Percentiles rank a stretch among this genome's conserved stretches.
Evolutionary conservation across 176 grass and related monocot species (phyloP).

Genomic region (Hsuehochloa calcarea): DNA sequence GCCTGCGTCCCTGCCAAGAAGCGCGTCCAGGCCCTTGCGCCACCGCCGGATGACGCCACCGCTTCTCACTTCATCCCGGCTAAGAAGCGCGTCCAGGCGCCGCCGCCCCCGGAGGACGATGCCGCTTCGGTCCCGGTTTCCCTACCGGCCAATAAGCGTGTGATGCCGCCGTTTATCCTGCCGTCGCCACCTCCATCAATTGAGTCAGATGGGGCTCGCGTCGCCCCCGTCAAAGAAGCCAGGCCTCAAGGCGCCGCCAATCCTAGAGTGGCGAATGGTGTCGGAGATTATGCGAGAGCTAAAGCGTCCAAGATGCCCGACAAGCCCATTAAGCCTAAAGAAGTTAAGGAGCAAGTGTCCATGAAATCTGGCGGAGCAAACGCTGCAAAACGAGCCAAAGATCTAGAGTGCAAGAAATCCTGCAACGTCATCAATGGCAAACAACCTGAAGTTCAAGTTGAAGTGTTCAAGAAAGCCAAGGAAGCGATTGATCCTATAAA

Average conservation of each 20-base stretch:
- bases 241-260: background rate
- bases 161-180: conserved; percentile 23
- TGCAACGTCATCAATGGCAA: background rate
- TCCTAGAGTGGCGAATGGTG: background rate
- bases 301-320: background rate
- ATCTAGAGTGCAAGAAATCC: background rate
- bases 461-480: background rate
- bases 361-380: conserved; percentile 18
- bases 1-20: conserved; percentile 21
- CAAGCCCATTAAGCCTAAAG: background rate
- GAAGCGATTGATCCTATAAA: background rate
- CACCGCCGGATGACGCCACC: background rate
- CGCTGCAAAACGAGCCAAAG: background rate
- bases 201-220: background rate
- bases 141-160: conserved; percentile 26
- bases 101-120: background rate
- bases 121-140: background rate
- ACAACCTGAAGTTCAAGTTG: background rate
- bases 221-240: background rate
- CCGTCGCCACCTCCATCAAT: background rate
- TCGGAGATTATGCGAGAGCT: background rate
- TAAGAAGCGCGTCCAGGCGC: background rate
- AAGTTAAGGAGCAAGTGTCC: background rate
- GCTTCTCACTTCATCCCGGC: background rate
- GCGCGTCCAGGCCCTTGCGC: background rate